Evolutionary conservation across 1,284 basidiomycete genomes (phyloP).

Genomic region (Puccinia brachypodii): DNA sequence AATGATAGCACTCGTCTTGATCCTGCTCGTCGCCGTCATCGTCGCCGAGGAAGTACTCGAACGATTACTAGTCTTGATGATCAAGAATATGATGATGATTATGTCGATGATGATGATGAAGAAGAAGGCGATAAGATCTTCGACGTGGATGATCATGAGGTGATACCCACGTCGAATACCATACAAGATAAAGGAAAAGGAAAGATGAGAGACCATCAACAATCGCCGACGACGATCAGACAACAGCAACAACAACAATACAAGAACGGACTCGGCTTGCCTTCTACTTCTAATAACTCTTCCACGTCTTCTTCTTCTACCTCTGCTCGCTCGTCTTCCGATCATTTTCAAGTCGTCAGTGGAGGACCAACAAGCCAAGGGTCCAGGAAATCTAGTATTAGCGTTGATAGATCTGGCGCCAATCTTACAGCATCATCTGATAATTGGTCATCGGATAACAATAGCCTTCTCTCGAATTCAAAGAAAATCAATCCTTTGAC

Average conservation of each 20-base stretch:
- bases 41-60: background rate
- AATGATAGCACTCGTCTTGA: background rate
- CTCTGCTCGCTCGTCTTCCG: background rate
- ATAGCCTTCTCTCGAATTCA: too few relatives aligned
- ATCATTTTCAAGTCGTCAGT: conserved; percentile 9
- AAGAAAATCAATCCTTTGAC: too few relatives aligned
- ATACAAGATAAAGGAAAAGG: conserved; percentile 13
- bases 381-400: background rate
- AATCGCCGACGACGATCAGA: background rate
- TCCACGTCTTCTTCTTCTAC: too few relatives aligned
- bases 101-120: background rate
- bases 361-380: too few relatives aligned
- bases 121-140: background rate
- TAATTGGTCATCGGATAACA: too few relatives aligned
- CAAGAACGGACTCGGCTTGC: too few relatives aligned
- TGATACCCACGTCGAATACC: background rate
- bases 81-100: too few relatives aligned
- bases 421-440: too few relatives aligned
- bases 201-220: conserved; percentile 14
- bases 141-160: conserved; percentile 2
- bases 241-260: background rate
- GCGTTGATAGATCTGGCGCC: too few relatives aligned
- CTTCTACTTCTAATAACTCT: too few relatives aligned
- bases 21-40: too few relatives aligned
- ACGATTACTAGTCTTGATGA: background rate